These are phyloP conservation scores for Cutaneotrichosporon cutaneum DNA, from an alignment of 1,284 basidiomycete genomes.

Conservation along the genomic window DNA sequence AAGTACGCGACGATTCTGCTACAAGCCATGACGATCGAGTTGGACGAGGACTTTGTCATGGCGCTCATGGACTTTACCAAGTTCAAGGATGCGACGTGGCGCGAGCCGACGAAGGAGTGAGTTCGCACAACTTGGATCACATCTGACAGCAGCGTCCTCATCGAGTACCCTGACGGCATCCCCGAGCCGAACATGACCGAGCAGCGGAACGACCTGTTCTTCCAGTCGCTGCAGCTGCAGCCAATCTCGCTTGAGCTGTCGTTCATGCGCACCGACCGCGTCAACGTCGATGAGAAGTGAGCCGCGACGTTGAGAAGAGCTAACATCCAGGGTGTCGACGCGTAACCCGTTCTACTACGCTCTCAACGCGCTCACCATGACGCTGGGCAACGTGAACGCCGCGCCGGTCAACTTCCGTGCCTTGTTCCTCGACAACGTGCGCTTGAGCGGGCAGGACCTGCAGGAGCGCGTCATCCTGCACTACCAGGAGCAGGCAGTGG, in stretches of 20 bases:
- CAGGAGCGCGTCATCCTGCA: constrained; percentile 84
- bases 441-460: constrained; percentile 79
- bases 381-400: constrained; percentile 94
- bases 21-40: constrained; percentile 91
- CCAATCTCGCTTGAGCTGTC: constrained; percentile 90
- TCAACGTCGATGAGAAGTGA: constrained; percentile 90
- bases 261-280: constrained; percentile 93
- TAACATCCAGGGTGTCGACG: constrained; percentile 56
- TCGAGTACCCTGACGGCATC: constrained; percentile 71
- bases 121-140: constrained; percentile 39
- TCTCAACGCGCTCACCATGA: constrained; percentile 94
- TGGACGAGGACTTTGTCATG: constrained; percentile 96
- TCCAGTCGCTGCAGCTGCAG: constrained; percentile 95
- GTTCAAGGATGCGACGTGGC: constrained; percentile 86
- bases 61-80: constrained; percentile 89
- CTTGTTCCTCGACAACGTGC: constrained; percentile 91
- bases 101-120: constrained; percentile 71
- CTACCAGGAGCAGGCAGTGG: constrained; percentile 89
- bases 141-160: constrained; percentile 62
- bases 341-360: constrained; percentile 92
- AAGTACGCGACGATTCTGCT: constrained; percentile 95
- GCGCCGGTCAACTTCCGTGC: constrained; percentile 96
- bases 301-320: constrained; percentile 33
- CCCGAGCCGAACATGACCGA: constrained; percentile 68
- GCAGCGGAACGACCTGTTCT: constrained; percentile 76